Conservation (phyloP, 768 basidiomycete genomes). For the Boletellus sp. region DNA sequence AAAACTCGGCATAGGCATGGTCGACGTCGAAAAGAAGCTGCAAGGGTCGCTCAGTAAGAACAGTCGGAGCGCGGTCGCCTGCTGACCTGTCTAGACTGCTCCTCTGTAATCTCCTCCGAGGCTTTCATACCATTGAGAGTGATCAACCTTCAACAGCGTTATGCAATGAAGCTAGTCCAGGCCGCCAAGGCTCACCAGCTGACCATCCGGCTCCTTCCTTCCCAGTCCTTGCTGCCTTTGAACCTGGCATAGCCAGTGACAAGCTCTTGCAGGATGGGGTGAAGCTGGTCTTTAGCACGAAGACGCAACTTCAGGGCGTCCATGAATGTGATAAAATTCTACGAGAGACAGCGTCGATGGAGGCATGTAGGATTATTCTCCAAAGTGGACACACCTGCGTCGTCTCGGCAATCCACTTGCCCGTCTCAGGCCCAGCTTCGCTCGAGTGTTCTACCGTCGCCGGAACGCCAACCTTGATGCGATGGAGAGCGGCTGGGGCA, state of each 20-base stretch:
- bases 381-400: slow-evolving; percentile 63
- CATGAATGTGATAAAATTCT: slow-evolving; percentile 99
- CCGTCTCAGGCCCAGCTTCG: slow-evolving; percentile 87
- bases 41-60: neutral
- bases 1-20: slow-evolving; percentile 92
- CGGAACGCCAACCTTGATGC: slow-evolving; percentile 88
- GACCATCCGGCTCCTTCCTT: slow-evolving; percentile 86
- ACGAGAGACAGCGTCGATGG: neutral
- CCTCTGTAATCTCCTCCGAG: slow-evolving; percentile 92
- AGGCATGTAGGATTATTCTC: neutral
- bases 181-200: slow-evolving; percentile 61
- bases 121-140: slow-evolving; percentile 97
- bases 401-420: slow-evolving; percentile 97
- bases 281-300: slow-evolving; percentile 95
- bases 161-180: neutral
- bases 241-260: slow-evolving; percentile 92
- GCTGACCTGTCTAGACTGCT: slow-evolving; percentile 85
- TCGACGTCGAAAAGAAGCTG: slow-evolving; percentile 96
- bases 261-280: slow-evolving; percentile 92
- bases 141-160: slow-evolving; percentile 64
- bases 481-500: slow-evolving; percentile 86
- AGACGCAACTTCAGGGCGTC: slow-evolving; percentile 90
- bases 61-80: neutral
- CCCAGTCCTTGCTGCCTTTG: slow-evolving; percentile 94
- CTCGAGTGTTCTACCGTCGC: slow-evolving; percentile 96